Conservation (phyloP, 345 rosid genomes). For the Eucalyptus regnans region DNA sequence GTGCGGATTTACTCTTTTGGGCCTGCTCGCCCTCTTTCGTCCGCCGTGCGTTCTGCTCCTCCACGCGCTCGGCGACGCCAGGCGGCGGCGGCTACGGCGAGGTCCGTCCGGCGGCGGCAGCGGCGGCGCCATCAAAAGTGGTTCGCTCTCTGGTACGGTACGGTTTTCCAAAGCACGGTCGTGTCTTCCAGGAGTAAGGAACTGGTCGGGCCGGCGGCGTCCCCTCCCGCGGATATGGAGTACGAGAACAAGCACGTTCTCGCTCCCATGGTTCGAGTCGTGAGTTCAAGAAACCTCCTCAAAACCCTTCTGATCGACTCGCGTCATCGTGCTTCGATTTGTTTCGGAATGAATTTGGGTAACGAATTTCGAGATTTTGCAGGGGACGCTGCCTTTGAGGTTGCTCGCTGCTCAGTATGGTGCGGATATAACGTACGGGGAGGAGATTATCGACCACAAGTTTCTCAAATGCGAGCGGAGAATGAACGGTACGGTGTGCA, state of each 20-base stretch:
- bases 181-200: too few species aligned
- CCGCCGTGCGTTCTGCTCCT: background rate
- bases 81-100: background rate
- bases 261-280: conserved; percentile 98
- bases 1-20: background rate
- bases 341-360: background rate
- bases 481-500: conserved; percentile 28
- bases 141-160: too few species aligned
- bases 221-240: conserved; percentile 36
- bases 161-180: too few species aligned
- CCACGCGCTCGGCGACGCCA: background rate
- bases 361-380: background rate
- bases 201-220: background rate
- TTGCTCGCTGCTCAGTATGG: conserved; percentile 81
- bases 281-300: conserved; percentile 8
- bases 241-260: conserved; percentile 74
- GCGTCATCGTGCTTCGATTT: background rate
- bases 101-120: background rate
- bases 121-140: background rate
- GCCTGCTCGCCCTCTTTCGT: background rate
- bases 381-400: conserved; percentile 83
- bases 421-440: conserved; percentile 85
- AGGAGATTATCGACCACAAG: conserved; percentile 85
- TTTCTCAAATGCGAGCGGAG: conserved; percentile 64
- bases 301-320: background rate